Evolutionary conservation across 2,329 filamentous ascomycete genomes (phyloP).

Genomic region (Aspergillus novoparasiticus): DNA sequence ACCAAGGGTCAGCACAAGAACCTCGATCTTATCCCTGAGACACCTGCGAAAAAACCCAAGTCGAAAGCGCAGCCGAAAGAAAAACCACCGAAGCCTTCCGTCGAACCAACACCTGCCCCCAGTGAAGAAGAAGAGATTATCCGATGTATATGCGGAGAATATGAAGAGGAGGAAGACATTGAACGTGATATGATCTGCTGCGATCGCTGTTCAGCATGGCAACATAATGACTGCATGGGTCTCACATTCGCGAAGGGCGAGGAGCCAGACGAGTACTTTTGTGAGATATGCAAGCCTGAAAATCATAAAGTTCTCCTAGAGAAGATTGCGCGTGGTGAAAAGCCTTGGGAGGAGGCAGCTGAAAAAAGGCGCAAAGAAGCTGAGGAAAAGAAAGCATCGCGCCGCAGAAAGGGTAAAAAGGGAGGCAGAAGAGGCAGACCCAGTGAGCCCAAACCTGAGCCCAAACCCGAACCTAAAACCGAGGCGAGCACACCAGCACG

Average conservation of each 20-base stretch:
- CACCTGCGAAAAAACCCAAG: slow-evolving; percentile 49
- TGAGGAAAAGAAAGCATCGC: slow-evolving; percentile 59
- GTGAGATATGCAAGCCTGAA: slow-evolving; percentile 83
- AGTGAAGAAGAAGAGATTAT: slow-evolving; percentile 71
- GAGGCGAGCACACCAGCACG: slow-evolving; percentile 47
- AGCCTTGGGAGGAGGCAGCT: slow-evolving; percentile 77
- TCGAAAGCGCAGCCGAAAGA: slow-evolving; percentile 51
- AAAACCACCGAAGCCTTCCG: slow-evolving; percentile 50
- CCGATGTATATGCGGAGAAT: slow-evolving; percentile 88
- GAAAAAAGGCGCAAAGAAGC: slow-evolving; percentile 65
- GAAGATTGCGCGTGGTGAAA: slow-evolving; percentile 77
- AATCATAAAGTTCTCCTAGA: slow-evolving; percentile 80
- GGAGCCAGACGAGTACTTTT: slow-evolving; percentile 83
- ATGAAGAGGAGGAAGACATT: slow-evolving; percentile 80
- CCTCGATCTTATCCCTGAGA: slow-evolving; percentile 70
- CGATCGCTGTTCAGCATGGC: slow-evolving; percentile 90
- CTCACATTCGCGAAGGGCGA: slow-evolving; percentile 75
- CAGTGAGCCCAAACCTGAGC: slow-evolving; percentile 61
- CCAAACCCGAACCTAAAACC: slow-evolving; percentile 62
- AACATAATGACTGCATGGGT: slow-evolving; percentile 95
- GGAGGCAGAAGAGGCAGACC: slow-evolving; percentile 63
- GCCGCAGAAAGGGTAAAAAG: slow-evolving; percentile 58
- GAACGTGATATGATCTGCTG: slow-evolving; percentile 95
- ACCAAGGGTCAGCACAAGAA: slow-evolving; percentile 97
- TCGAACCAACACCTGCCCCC: slow-evolving; percentile 47